Conservation (phyloP, 2,329 filamentous ascomycete genomes). For the Nigrospora osmanthi region DNA sequence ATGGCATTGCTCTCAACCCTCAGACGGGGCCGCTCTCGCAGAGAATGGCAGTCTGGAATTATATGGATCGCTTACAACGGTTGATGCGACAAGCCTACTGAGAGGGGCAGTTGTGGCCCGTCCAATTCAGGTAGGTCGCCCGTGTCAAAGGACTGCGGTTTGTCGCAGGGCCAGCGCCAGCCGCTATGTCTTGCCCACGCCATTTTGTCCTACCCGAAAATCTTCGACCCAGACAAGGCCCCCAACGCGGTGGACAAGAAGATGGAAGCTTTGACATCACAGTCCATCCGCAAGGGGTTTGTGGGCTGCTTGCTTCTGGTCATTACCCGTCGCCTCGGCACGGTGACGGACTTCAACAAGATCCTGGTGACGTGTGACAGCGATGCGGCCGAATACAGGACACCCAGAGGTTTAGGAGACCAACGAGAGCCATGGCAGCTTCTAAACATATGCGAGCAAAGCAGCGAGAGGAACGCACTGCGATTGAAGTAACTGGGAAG, state of each 20-base stretch:
- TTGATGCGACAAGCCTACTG: too few relatives aligned
- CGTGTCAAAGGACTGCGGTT: too few relatives aligned
- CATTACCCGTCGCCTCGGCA: conserved; percentile 69
- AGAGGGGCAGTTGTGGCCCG: too few relatives aligned
- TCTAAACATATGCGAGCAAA: conserved; percentile 57
- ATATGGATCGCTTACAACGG: too few relatives aligned
- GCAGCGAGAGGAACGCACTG: conserved; percentile 49
- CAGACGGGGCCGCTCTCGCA: too few relatives aligned
- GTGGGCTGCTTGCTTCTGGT: conserved; percentile 62
- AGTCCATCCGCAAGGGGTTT: conserved; percentile 65
- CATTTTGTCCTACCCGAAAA: conserved; percentile 63
- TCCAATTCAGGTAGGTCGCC: too few relatives aligned
- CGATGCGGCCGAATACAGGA: conserved; percentile 58
- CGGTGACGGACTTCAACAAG: conserved; percentile 69
- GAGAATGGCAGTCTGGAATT: too few relatives aligned
- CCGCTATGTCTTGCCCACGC: conserved; percentile 67
- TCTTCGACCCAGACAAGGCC: conserved; percentile 76
- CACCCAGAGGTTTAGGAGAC: conserved; percentile 50
- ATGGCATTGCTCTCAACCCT: too few relatives aligned
- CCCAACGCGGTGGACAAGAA: conserved; percentile 73
- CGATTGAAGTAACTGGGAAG: conserved; percentile 6
- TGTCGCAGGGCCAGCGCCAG: conserved; percentile 70
- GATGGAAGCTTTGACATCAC: conserved; percentile 67
- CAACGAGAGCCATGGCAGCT: conserved; percentile 31
- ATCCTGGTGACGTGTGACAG: conserved; percentile 67